Conservation (phyloP, 2,329 filamentous ascomycete species). For the Colletotrichum endophyticum region DNA sequence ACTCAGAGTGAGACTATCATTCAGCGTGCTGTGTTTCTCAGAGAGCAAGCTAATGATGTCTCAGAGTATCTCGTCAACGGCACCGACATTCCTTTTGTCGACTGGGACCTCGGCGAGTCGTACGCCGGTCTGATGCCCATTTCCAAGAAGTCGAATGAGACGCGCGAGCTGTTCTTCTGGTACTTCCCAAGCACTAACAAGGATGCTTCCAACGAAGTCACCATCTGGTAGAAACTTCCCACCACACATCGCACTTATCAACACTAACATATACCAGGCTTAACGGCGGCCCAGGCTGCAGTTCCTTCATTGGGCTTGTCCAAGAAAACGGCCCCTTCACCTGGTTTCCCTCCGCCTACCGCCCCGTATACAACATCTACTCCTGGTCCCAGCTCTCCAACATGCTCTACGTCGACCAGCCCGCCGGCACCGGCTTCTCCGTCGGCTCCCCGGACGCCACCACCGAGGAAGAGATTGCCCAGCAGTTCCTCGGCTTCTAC, state of each 20-base stretch:
- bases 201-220: constrained; percentile 67
- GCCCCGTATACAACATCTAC: constrained; percentile 53
- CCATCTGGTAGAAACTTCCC: constrained; percentile 48
- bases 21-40: accelerated
- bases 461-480: constrained; percentile 69
- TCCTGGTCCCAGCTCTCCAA: constrained; percentile 46
- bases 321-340: constrained; percentile 79
- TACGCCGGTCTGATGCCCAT: constrained; percentile 71
- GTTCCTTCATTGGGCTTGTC: constrained; percentile 70
- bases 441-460: constrained; percentile 69
- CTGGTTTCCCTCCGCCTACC: constrained; percentile 73
- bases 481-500: constrained; percentile 78
- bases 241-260: neutral
- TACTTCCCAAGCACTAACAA: constrained; percentile 51
- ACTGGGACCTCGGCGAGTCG: constrained; percentile 71
- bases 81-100: constrained; percentile 69
- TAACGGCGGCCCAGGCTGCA: constrained; percentile 53
- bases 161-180: constrained; percentile 69
- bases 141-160: constrained; percentile 38
- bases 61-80: constrained; percentile 70
- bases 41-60: neutral
- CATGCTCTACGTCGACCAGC: constrained; percentile 32
- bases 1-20: neutral
- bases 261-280: neutral
- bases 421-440: constrained; percentile 35